These are phyloP conservation scores for Aspergillus proliferans DNA, from an alignment of 2,329 filamentous ascomycete genomes.

Conservation along the genomic window DNA sequence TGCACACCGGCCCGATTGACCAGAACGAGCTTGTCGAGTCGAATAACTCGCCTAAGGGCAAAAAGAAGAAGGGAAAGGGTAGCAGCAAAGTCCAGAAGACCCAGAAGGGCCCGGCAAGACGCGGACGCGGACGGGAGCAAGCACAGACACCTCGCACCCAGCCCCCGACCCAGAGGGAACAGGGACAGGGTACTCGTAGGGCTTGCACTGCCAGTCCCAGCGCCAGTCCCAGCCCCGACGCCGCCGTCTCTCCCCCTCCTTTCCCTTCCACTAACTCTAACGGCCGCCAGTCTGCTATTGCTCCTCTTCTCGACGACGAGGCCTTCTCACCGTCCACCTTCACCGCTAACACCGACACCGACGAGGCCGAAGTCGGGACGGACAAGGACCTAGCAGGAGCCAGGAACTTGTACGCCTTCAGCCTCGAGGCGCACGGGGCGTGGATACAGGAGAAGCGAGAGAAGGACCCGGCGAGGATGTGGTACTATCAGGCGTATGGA, in stretches of 20 bases:
- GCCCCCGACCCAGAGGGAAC: no score
- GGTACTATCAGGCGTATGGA: background rate
- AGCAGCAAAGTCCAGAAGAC: background rate
- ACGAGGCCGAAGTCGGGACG: background rate
- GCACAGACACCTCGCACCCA: no score
- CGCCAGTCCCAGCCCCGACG: no score
- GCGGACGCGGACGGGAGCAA: background rate
- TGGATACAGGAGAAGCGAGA: background rate
- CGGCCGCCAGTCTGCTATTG: background rate
- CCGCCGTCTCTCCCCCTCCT: no score
- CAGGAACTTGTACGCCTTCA: constrained; percentile 1
- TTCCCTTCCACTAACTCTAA: no score
- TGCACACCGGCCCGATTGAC: constrained; percentile 5
- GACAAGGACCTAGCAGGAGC: background rate
- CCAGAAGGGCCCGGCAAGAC: background rate
- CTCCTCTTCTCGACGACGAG: background rate
- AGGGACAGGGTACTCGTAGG: no score
- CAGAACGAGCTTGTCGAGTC: background rate
- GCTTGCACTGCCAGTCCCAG: no score
- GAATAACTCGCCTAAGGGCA: background rate
- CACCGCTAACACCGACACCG: background rate
- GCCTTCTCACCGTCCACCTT: background rate
- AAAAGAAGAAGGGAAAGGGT: background rate
- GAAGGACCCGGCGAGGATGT: background rate
- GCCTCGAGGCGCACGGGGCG: background rate